A percentile compares a stretch with the other conserved stretches of the same genome.
Conservation (phyloP, 805 yeast genomes). For the Pichia heedii region DNA sequence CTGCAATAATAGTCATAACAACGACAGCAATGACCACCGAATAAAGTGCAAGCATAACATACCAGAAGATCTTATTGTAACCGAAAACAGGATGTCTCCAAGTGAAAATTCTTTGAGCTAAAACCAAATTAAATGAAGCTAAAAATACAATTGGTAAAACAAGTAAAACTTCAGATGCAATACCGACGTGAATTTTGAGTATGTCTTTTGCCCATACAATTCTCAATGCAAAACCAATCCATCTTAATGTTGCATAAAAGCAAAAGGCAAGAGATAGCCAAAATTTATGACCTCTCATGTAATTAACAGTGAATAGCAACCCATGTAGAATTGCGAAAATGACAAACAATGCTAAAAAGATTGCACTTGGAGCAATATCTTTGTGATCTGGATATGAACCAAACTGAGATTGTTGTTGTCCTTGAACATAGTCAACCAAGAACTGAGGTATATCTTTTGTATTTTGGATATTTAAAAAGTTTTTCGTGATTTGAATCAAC, state of each 20-base stretch:
- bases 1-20: constrained; percentile 60
- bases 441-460: constrained; percentile 30
- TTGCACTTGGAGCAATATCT: constrained; percentile 53
- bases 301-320: constrained; percentile 39
- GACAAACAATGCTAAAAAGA: constrained; percentile 46
- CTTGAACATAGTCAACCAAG: constrained; percentile 30
- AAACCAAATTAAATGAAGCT: constrained; percentile 49
- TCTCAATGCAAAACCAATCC: constrained; percentile 52
- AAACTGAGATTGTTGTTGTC: constrained; percentile 41
- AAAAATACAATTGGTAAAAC: constrained; percentile 51
- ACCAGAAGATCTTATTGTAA: constrained; percentile 40
- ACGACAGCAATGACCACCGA: constrained; percentile 47
- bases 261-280: constrained; percentile 45
- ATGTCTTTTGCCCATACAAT: constrained; percentile 50
- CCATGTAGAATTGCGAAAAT: constrained; percentile 40
- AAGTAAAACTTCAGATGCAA: constrained; percentile 47
- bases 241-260: constrained; percentile 43
- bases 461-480: constrained; percentile 12
- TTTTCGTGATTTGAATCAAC: constrained; percentile 26
- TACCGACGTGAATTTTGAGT: constrained; percentile 37
- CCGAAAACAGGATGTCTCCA: constrained; percentile 75
- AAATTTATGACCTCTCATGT: constrained; percentile 50
- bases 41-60: constrained; percentile 41
- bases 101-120: constrained; percentile 66
- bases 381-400: constrained; percentile 50